Percentiles rank a stretch among this genome's conserved stretches.
Evolutionary conservation across 73 alveolate genomes (phyloP).

Genomic region (Stentor roeselii): DNA sequence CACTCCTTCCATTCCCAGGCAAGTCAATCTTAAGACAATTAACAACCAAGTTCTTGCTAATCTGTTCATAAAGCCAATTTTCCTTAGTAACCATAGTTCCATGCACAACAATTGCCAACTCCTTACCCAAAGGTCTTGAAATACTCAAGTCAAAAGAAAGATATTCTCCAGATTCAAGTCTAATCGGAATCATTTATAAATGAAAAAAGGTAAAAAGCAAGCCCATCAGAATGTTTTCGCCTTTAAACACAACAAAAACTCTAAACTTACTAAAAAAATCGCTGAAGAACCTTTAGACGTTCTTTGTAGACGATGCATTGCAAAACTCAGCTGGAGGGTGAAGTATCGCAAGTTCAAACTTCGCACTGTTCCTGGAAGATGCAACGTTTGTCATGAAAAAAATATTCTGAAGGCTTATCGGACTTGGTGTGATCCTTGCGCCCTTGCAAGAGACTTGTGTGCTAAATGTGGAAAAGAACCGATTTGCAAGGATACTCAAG

Average conservation of each 20-base stretch:
- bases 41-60: not conserved
- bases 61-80: not conserved
- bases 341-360: constrained; percentile 70
- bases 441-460: not conserved
- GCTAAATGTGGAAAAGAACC: constrained; percentile 22
- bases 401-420: not conserved
- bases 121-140: not conserved
- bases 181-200: not conserved
- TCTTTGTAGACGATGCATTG: constrained; percentile 71
- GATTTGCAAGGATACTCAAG: not conserved
- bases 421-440: constrained; percentile 5
- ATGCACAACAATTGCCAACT: not conserved
- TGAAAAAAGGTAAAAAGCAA: constrained; percentile 15
- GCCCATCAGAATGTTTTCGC: constrained; percentile 66
- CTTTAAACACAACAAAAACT: constrained; percentile 65
- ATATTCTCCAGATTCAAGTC: not conserved
- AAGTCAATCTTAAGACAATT: not conserved
- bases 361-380: constrained; percentile 61
- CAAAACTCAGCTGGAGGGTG: constrained; percentile 66
- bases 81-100: not conserved
- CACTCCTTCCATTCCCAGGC: constrained; percentile 16
- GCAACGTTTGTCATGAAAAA: constrained; percentile 62
- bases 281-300: constrained; percentile 62
- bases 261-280: constrained; percentile 58
- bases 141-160: not conserved